Base-by-base conservation (phyloP, 306 rosid genomes). In the Citrullus amarus region DNA sequence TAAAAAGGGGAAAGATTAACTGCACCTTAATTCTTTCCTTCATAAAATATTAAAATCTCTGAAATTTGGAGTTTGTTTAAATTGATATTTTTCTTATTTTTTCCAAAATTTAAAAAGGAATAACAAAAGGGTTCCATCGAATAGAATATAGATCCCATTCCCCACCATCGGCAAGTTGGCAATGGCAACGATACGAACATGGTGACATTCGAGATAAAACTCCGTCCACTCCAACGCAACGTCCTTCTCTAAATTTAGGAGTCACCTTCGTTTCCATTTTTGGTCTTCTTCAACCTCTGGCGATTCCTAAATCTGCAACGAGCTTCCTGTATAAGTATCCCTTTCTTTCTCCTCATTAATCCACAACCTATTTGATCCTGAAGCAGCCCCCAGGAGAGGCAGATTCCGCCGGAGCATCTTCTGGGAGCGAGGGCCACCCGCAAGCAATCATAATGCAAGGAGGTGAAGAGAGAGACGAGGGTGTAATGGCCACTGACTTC, bases 401-500 rank as follows among this genome's bases (percentile, higher is more conserved):
- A 74, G 36, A 25, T 0, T 9, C 11, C 38, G 4, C 63, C 55
- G 78, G 18, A 67, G 39, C 38, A 46, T 15, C 39, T 80, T 61
- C 74, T 8, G 61, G 77, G 78, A 79, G 59, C 79, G 32, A 67
- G 18, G 34, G 18, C 16, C 9, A 39, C 17, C 2, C 30, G 28
- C 34, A 10, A 36, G 63, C 65, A 77, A 34, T 62, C 41, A 30
- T 39, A 38, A 86, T 86, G 87, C 81, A 56, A 22, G 46, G 54
- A 8, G 76, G 70, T 76, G 90, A 81, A 44, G 84, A 73, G 17
- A 71, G 53, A 58, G 86, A 75, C 8, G 78, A 78, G n/a, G 95
- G 81, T 17, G 97, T 89, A 6, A 88, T 82, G 92, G 86, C 97
- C 0, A 87, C 82, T 0, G 96, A 89, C 79, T 94, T 94, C 83